Conservation (phyloP, 2,329 filamentous ascomycete species). For the Apiospora arundinis region DNA sequence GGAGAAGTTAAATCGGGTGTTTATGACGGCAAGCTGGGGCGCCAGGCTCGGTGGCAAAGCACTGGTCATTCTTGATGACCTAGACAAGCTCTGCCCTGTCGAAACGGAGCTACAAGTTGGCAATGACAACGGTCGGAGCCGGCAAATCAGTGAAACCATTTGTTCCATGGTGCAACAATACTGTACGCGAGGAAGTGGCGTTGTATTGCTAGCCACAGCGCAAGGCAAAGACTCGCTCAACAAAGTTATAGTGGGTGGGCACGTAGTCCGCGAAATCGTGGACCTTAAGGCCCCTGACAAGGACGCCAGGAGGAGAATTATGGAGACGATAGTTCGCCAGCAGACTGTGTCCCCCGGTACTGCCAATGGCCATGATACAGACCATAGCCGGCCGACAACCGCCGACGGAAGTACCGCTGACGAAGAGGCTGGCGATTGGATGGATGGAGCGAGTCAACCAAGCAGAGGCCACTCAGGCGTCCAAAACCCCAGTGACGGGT, state of each 20-base stretch:
- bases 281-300: slow-evolving; percentile 91
- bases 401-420: slow-evolving; percentile 57
- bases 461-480: slow-evolving; percentile 48
- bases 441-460: slow-evolving; percentile 71
- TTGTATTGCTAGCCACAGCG: slow-evolving; percentile 88
- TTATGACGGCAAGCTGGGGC: slow-evolving; percentile 91
- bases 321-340: slow-evolving; percentile 77
- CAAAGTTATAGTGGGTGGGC: slow-evolving; percentile 86
- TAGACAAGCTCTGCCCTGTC: slow-evolving; percentile 90
- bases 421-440: slow-evolving; percentile 70
- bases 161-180: slow-evolving; percentile 84
- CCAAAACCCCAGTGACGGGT: slow-evolving; percentile 59
- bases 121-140: slow-evolving; percentile 90
- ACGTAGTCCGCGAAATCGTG: slow-evolving; percentile 91
- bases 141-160: slow-evolving; percentile 89
- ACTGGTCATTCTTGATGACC: slow-evolving; percentile 87
- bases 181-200: slow-evolving; percentile 77
- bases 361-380: slow-evolving; percentile 42
- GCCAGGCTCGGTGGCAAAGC: slow-evolving; percentile 84
- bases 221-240: slow-evolving; percentile 93
- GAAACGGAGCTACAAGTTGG: slow-evolving; percentile 95
- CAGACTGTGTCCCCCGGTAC: slow-evolving; percentile 51
- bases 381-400: slow-evolving; percentile 63
- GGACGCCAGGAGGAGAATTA: slow-evolving; percentile 80
- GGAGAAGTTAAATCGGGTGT: slow-evolving; percentile 82